A percentile compares a stretch with the other conserved stretches of the same genome.
These are phyloP conservation scores for Dictyostelium firmibasis DNA, from an alignment of 78 protist genomes.

Conservation along the genomic window DNA sequence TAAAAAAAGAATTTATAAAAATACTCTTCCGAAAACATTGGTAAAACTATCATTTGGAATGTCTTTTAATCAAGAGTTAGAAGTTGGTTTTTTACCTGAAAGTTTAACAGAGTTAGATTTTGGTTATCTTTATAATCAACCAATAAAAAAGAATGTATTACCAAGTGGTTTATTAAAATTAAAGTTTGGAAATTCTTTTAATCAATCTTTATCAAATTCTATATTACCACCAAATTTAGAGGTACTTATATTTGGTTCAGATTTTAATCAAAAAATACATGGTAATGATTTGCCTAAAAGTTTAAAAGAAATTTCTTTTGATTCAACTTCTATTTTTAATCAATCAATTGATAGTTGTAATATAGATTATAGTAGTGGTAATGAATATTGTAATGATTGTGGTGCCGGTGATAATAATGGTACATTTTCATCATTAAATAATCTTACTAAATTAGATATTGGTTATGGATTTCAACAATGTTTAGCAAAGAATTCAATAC, in stretches of 20 bases:
- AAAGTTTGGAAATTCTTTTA: constrained; percentile 15
- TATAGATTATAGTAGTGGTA: no score
- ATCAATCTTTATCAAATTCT: background rate
- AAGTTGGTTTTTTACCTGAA: background rate
- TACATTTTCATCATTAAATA: background rate
- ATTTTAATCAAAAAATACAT: background rate
- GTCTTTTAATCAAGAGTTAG: background rate
- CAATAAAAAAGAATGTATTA: background rate
- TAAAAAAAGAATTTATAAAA: background rate
- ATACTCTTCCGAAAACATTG: background rate
- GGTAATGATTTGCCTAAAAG: background rate
- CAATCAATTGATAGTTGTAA: background rate
- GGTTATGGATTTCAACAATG: background rate
- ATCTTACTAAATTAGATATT: background rate
- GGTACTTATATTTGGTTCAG: background rate
- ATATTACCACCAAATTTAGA: background rate
- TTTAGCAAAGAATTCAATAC: background rate
- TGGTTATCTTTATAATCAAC: constrained; percentile 6
- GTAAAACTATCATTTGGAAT: background rate
- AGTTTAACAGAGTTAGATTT: background rate
- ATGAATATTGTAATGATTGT: background rate
- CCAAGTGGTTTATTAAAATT: background rate
- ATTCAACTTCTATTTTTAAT: background rate
- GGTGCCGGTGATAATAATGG: background rate
- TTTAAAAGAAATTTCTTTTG: background rate